Evolutionary conservation across 257 asterid genomes (phyloP).

Genomic region (Solanum ahanhuiri): DNA sequence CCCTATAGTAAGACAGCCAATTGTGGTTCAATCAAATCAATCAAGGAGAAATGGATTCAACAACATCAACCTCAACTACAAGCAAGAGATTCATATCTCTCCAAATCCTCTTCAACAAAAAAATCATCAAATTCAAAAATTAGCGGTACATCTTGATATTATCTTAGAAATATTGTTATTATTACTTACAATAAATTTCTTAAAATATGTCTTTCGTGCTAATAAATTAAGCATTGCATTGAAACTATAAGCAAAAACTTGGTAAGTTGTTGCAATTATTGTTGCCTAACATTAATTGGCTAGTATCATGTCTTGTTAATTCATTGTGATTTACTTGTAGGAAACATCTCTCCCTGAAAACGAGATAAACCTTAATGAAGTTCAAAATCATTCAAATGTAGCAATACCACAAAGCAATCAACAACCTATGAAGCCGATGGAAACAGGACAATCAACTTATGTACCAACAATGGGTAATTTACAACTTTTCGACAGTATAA

Average conservation of each 20-base stretch:
- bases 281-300: background rate
- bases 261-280: background rate
- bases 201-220: background rate
- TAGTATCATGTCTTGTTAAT: background rate
- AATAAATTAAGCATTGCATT: background rate
- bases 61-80: background rate
- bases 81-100: background rate
- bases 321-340: constrained; percentile 23
- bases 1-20: background rate
- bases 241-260: background rate
- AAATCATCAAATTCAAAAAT: background rate
- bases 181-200: background rate
- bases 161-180: background rate
- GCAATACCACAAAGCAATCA: background rate
- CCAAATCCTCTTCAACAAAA: background rate
- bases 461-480: background rate
- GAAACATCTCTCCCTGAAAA: background rate
- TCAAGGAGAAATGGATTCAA: background rate
- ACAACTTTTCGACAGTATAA: constrained; percentile 6
- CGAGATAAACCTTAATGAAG: background rate
- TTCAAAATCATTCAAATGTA: constrained; percentile 13
- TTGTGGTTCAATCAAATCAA: background rate
- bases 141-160: background rate
- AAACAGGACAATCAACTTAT: background rate
- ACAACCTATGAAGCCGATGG: background rate